Conservation (phyloP, 1,284 basidiomycete species). For the Malassezia slooffiae region DNA sequence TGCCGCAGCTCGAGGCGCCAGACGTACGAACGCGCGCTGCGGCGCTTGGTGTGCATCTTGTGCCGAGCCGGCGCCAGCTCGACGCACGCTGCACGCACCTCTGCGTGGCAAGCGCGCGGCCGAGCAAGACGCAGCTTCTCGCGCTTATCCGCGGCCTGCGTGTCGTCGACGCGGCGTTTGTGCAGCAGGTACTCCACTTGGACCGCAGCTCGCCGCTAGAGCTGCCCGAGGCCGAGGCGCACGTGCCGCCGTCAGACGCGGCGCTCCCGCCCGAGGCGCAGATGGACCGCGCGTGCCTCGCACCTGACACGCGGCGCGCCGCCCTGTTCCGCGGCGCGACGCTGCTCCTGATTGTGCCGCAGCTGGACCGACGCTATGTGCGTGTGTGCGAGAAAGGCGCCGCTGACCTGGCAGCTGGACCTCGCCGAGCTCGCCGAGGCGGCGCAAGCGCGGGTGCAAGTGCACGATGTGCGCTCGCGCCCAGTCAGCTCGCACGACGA, state of each 20-base stretch:
- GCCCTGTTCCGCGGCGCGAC: not conserved
- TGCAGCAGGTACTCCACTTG: not conserved
- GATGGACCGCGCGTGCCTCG: not conserved
- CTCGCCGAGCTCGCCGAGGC: slow-evolving; percentile 6
- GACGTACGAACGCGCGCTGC: not conserved
- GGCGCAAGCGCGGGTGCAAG: slow-evolving; percentile 5
- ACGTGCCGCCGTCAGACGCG: slow-evolving; percentile 4
- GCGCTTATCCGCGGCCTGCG: slow-evolving; percentile 8
- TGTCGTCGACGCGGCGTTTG: slow-evolving; percentile 3
- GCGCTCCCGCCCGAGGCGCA: not conserved
- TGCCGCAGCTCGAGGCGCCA: slow-evolving; percentile 3
- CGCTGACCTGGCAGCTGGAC: slow-evolving; percentile 4
- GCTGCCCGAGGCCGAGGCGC: not conserved
- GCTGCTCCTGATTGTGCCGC: slow-evolving; percentile 3
- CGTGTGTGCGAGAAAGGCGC: not conserved
- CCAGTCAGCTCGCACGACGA: too few species aligned
- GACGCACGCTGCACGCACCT: slow-evolving; percentile 5
- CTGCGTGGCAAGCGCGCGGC: slow-evolving; percentile 6
- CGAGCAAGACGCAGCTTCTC: slow-evolving; percentile 10
- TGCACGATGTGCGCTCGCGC: slow-evolving; percentile 1
- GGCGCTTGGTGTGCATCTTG: slow-evolving; percentile 6
- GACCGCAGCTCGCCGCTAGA: not conserved
- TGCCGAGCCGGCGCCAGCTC: not conserved
- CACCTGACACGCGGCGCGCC: not conserved
- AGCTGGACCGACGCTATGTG: slow-evolving; percentile 1